phyloP scores from a whole-genome alignment of 345 rosid genomes.

The Syzygium jambos region DNA sequence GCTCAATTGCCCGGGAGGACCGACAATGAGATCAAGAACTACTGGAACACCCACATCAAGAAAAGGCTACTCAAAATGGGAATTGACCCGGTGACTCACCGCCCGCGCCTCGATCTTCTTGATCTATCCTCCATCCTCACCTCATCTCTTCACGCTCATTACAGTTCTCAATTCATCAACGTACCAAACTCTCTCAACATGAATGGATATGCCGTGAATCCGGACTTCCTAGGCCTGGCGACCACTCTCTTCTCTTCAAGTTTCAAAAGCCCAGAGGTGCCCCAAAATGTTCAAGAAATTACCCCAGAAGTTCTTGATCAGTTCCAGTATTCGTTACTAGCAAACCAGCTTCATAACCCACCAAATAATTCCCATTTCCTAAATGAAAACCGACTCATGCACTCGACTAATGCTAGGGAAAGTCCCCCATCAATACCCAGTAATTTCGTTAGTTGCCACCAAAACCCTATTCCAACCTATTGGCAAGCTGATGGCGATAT shows the following conservation, averaged over 20 bases:
- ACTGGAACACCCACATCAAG: conserved; percentile 86
- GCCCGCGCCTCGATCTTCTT: conserved; percentile 49
- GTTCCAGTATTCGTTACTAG: conserved; percentile 2
- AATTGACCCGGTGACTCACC: conserved; percentile 79
- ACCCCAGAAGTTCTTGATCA: conserved; percentile 13
- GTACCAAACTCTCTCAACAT: conserved; percentile 20
- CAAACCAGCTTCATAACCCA: conserved; percentile 10
- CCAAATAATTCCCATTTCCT: background rate
- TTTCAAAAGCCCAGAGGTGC: background rate
- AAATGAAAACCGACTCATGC: conserved; percentile 7
- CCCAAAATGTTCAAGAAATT: conserved; percentile 1
- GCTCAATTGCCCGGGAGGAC: conserved; percentile 78
- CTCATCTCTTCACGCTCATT: conserved; percentile 1
- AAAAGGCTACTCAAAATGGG: conserved; percentile 69
- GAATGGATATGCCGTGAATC: background rate
- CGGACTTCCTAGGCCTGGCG: conserved; percentile 11
- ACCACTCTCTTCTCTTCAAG: conserved; percentile 7
- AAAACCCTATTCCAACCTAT: conserved; percentile 1
- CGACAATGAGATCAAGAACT: conserved; percentile 83
- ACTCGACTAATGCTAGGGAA: conserved; percentile 9
- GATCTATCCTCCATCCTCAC: conserved; percentile 13
- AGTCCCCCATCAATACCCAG: background rate
- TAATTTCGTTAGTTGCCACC: background rate
- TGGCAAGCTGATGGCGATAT: conserved; percentile 5
- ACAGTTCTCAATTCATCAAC: conserved; percentile 15